Percentiles rank a stretch among this genome's conserved stretches.
phyloP scores from a whole-genome alignment of 176 grass and related monocot genomes.

The Saccharum officinarum region DNA sequence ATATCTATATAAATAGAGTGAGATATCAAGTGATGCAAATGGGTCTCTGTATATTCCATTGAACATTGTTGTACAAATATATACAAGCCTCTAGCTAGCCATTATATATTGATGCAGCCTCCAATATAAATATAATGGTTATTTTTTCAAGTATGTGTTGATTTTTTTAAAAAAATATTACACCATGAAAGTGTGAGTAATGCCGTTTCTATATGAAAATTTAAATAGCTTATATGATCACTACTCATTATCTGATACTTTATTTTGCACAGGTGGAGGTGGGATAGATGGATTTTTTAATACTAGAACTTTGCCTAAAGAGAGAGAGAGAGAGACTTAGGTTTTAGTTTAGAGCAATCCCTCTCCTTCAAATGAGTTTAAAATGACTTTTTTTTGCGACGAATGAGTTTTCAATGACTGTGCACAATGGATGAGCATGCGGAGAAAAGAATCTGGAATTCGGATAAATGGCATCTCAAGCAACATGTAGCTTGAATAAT shows the following conservation, averaged over 20 bases:
- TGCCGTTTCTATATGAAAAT: not conserved
- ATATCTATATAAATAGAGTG: no score
- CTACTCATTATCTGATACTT: not conserved
- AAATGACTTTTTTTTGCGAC: no score
- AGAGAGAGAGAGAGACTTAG: no score
- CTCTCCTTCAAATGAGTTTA: not conserved
- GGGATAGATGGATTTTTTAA: not conserved
- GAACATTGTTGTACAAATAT: no score
- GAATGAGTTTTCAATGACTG: not conserved
- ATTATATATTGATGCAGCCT: no score
- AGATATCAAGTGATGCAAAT: no score
- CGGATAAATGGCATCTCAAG: not conserved
- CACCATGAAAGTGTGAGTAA: not conserved
- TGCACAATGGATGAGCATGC: not conserved
- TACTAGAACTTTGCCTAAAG: no score
- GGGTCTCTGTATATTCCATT: no score
- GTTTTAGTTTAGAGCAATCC: not conserved
- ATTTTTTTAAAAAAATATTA: not conserved
- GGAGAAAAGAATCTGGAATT: constrained; percentile 30
- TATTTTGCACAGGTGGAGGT: not conserved
- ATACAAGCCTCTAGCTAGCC: no score
- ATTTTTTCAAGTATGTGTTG: not conserved
- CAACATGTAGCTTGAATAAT: not conserved
- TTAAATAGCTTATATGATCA: not conserved
- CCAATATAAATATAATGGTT: no score